Evolutionary conservation across 2,329 filamentous ascomycete genomes (phyloP).

Genomic region (Diaporthe longicolla): DNA sequence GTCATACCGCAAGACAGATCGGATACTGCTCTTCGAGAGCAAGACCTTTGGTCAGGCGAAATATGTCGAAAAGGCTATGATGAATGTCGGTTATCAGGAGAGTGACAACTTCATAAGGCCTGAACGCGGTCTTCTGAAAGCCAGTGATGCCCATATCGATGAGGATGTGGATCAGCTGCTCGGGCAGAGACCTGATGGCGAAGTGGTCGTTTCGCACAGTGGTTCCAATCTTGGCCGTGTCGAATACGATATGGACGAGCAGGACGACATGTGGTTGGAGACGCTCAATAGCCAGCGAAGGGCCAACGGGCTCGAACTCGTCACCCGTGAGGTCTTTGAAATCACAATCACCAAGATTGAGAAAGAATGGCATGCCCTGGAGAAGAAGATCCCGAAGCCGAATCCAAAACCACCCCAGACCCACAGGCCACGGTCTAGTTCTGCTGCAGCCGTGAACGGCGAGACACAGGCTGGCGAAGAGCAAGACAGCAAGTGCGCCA

Average conservation of each 20-base stretch:
- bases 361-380: conserved; percentile 96
- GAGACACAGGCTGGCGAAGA: conserved; percentile 91
- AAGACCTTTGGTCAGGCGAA: conserved; percentile 87
- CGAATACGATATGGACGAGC: conserved; percentile 99
- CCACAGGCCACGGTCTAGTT: conserved; percentile 91
- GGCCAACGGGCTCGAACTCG: conserved; percentile 80
- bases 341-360: conserved; percentile 99
- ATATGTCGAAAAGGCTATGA: conserved; percentile 97
- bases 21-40: conserved; percentile 86
- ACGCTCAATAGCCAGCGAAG: conserved; percentile 84
- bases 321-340: conserved; percentile 95
- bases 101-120: conserved; percentile 89
- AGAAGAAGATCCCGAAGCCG: conserved; percentile 96
- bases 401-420: conserved; percentile 97
- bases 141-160: conserved; percentile 70
- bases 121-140: conserved; percentile 78
- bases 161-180: conserved; percentile 68
- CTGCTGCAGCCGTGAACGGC: conserved; percentile 94
- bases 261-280: conserved; percentile 96
- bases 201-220: conserved; percentile 59
- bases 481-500: conserved; percentile 96
- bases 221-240: conserved; percentile 79
- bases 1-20: conserved; percentile 81
- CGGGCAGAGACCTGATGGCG: conserved; percentile 68
- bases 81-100: conserved; percentile 95